phyloP scores from a whole-genome alignment of 1,139 yeast genomes.

The Petasospora fabianii region DNA sequence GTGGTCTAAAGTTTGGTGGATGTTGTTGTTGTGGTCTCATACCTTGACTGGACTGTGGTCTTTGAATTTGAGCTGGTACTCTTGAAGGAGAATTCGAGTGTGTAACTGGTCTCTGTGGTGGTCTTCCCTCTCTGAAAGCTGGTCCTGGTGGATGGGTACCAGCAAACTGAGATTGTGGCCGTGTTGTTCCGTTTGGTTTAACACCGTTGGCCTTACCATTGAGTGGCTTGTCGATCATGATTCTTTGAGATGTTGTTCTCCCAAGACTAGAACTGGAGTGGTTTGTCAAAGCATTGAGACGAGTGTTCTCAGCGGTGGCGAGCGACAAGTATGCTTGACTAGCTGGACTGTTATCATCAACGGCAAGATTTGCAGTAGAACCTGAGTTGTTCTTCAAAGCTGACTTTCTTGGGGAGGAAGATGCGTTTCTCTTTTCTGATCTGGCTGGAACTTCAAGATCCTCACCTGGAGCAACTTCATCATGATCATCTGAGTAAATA shows the following conservation, averaged over 20 bases:
- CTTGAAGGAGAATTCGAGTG: conserved; percentile 4
- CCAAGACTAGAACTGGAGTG: conserved; percentile 12
- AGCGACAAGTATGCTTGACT: conserved; percentile 61
- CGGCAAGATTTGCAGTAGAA: conserved; percentile 30
- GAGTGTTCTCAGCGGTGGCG: conserved; percentile 75
- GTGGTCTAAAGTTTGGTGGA: conserved; percentile 12
- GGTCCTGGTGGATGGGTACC: conserved; percentile 3
- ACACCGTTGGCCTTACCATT: conserved; percentile 4
- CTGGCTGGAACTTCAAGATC: conserved; percentile 18
- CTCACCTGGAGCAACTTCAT: conserved; percentile 11
- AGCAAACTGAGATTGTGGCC: neutral
- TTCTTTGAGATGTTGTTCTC: conserved; percentile 12
- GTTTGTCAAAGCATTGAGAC: conserved; percentile 56
- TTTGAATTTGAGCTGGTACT: neutral
- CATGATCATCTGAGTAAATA: conserved; percentile 23
- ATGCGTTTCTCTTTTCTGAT: conserved; percentile 17
- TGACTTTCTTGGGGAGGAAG: conserved; percentile 50
- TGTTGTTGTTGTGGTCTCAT: conserved; percentile 6
- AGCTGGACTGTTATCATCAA: conserved; percentile 42
- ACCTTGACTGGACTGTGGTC: conserved; percentile 12
- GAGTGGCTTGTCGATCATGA: conserved; percentile 10
- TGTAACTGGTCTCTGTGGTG: neutral
- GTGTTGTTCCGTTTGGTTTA: conserved; percentile 1
- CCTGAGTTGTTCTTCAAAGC: conserved; percentile 55
- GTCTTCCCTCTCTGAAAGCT: conserved; percentile 1